Evolutionary conservation across 2,329 filamentous ascomycete species (phyloP), one percentile per base, ranked within the genome.

Genomic region (Fusarium foetens): DNA sequence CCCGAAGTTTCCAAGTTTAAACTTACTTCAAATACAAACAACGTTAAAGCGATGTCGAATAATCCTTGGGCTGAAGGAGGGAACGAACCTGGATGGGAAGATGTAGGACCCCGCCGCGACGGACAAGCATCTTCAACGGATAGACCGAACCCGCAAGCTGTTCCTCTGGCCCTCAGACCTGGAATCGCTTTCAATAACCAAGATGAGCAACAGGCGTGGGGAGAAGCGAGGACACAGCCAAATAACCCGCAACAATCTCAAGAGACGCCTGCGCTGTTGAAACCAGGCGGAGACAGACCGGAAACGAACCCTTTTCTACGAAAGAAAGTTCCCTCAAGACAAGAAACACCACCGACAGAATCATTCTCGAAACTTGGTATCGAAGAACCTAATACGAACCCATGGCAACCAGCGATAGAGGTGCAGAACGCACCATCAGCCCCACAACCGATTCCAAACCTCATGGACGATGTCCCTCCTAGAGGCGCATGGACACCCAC

Each of bases 261-360:
- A 57, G 75, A 78, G 31, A 73, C 80, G 5, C 82, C 83, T 6
- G 72, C 78, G 25, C 67, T 75, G 5, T 73, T 83, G 57, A 79
- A 75, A 38, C 81, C 83, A 29, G 81, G 79, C 57, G 75, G 67
- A 17, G 74, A 75, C 13, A 79, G 80, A 41, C 73, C 77, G 31
- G 83, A 86, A 63, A 88, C 86, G 25, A 89, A 89, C 58, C 87
- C 87, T 0, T 89, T 89, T 76, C 73, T 83, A 27, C 86, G 86
- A 67, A 84, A 86, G 62, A 87, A 86, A 70, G 80, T 80, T 8
- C 63, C 82, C 8, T 72, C 73, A 45, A 63, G 67, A 23, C 70
- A 70, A 38, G 75, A 73, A 19, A 51, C 76, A 16, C 77, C 80
- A 11, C 80, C 81, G 2, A 78, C 80, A 3, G 80, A 81, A 16